phyloP scores from a whole-genome alignment of 306 rosid genomes.

The Rosa rugosa region DNA sequence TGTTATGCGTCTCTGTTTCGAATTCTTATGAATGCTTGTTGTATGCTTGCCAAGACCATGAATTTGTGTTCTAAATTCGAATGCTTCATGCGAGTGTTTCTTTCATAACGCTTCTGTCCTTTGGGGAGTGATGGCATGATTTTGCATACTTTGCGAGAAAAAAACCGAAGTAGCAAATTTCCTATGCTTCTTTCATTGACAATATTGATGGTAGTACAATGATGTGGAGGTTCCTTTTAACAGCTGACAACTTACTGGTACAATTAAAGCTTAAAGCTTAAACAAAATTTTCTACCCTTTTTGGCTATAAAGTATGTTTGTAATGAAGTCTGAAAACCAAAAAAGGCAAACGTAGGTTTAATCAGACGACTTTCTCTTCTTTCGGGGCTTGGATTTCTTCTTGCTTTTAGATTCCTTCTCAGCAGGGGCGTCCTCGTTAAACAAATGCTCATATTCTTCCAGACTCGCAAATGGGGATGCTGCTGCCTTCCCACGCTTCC shows the following conservation, averaged over 20 bases:
- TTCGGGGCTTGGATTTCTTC: conserved; percentile 35
- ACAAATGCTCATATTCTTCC: conserved; percentile 79
- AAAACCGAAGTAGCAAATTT: too few species aligned
- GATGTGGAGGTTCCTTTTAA: neutral
- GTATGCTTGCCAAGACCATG: neutral
- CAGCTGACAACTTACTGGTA: neutral
- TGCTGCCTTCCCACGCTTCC: conserved; percentile 45
- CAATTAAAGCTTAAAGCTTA: neutral
- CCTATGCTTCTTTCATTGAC: neutral
- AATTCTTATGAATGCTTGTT: neutral
- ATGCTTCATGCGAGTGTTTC: neutral
- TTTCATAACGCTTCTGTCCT: neutral
- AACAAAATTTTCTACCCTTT: neutral
- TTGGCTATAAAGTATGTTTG: neutral
- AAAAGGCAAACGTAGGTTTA: neutral
- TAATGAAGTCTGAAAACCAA: neutral
- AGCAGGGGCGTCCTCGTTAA: conserved; percentile 33
- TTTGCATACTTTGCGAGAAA: too few species aligned
- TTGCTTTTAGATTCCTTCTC: conserved; percentile 34
- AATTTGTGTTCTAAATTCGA: neutral
- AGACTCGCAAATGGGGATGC: conserved; percentile 81
- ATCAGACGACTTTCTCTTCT: conserved; percentile 28
- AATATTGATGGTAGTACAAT: neutral
- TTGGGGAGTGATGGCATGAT: neutral
- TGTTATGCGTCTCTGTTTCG: neutral